Base-by-base conservation (phyloP, 306 rosid species). In the Dalbergia cultrata region DNA sequence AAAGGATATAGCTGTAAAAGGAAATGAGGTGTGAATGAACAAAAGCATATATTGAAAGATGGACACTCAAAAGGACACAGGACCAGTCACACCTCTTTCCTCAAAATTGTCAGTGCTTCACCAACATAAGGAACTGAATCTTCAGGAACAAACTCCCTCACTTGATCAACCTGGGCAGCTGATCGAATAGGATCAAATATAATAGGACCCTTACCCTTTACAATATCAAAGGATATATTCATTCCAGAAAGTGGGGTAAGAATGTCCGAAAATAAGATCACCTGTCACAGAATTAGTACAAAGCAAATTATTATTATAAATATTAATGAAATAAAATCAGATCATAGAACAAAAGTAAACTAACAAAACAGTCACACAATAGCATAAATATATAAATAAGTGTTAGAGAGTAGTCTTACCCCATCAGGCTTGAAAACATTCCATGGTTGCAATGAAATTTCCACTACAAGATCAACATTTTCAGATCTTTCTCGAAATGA, bases 221-320 rank as follows among this genome's bases (percentile, higher is more conserved):
- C 98, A 72, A 95, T 95, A 87, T 95, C 99, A 60, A 95, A 95
- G 31, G 99, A 98, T 73, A 95, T 92, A 71, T 95, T 95, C 99
- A 95, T 95, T 69, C 99, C 99, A 12, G 99, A 89, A 35, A 95
- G 97, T 11, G 99, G 99, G 59, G 99, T 95, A 63, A 95, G 92
- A 88, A 95, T 95, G 82, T 95, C 99, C 0, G 99, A 95, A 89
- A 95, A 95, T 63, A 95, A 86, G 82, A 95, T 95, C 76, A 95
- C 99, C 99, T 95, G 89, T 80, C 61, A 67, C 80, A 77, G 47
- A 83, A 67, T 61, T 33, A 67, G 39, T 11, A n/a, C 37, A 33
- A 44, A 54, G 71, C 14, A 73, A 73, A 56, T 68, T 50, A 22
- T 61, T 41, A 59, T n/a, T n/a, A 8, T n/a, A 2, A 16, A 12